Evolutionary conservation across 805 yeast species (phyloP), one percentile per base, ranked within the genome.

Genomic region (Candida awuae): DNA sequence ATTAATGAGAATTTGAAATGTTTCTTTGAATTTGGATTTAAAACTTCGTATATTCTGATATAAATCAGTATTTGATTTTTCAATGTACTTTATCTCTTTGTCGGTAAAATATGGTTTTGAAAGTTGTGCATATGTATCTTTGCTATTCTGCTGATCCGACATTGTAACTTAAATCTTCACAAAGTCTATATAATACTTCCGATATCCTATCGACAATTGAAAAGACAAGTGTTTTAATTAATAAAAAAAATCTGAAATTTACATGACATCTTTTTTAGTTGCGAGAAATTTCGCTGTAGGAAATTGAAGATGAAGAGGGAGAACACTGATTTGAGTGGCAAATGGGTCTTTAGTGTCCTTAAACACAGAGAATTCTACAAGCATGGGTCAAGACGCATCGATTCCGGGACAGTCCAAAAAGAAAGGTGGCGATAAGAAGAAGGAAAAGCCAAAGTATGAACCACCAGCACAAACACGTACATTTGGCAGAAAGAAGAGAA

Each of bases 371-470:
- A 32, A 6, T 14, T 21, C 15, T n/a, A 28, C 18, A 15, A 41
- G 13, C 10, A 44, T 45, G 63, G 63, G 63, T 46, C 63, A 59
- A 47, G 60, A 58, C 47, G 58, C 63, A 34, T 58, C 63, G 15
- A 47, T 55, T 52, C 61, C 62, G 44, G 49, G 55, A 37, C 59
- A 52, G 51, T 51, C 44, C 48, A 56, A 49, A 45, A 59, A 54
- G 54, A 61, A 58, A 43, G 55, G 57, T 32, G 55, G 50, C 37
- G 65, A 61, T 38, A 58, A 59, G 59, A 80, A 80, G 66, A 77
- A 80, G 49, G 84, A 84, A 54, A 88, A 90, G 65, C 97, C 97
- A 55, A 90, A 88, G 69, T 92, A 90, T 63, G 98, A 92, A 64
- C 97, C 98, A 26, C 98, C 98, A 13, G 97, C 90, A 45, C 94